Evolutionary conservation across 306 rosid genomes (phyloP), one percentile per base, ranked within the genome.

Genomic region (Trifolium repens): DNA sequence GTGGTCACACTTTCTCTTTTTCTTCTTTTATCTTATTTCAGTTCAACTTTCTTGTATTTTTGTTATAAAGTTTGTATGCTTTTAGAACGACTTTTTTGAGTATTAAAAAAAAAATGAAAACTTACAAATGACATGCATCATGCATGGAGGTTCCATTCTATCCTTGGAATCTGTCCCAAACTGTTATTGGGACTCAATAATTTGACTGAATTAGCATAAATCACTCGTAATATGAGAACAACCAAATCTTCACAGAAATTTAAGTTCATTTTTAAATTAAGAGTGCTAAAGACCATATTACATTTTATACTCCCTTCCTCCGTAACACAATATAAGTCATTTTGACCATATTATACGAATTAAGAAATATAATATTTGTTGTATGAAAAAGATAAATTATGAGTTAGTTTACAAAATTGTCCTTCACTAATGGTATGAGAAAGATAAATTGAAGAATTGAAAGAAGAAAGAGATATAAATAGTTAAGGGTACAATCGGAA

Each of bases 1-100:
- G 37, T 66, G 58, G 58, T 68, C 57, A 13, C 58, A 58, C 71
- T 49, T 52, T 50, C 47, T 68, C 26, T n/a, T 16, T 34, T 59
- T 34, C 54, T 32, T 40, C 13, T 14, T 37, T 53, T 53, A 16
- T 34, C 74, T 32, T 44, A 35, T 34, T 11, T 11, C 43, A 12
- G 47, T 62, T 22, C 61, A 37, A 3, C 46, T 40, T 19, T 34
- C 58, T 69, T 32, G 43, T 46, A 22, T 52, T 69, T 66, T 69
- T 42, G 58, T 39, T 43, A 43, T 43, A 43, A 43, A 43, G 47
- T 10, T 43, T 46, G 15, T 46, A 15, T 4, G n/a, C 50, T 13
- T 46, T 46, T 44, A 3, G 15, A 12, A 46, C 7, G 52, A 46
- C 52, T 46, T 46, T 46, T 46, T 46, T 13, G n/a, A 4, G 16